phyloP scores from a whole-genome alignment of 164 flowering plant species.

The Euptelea pleiosperma region DNA sequence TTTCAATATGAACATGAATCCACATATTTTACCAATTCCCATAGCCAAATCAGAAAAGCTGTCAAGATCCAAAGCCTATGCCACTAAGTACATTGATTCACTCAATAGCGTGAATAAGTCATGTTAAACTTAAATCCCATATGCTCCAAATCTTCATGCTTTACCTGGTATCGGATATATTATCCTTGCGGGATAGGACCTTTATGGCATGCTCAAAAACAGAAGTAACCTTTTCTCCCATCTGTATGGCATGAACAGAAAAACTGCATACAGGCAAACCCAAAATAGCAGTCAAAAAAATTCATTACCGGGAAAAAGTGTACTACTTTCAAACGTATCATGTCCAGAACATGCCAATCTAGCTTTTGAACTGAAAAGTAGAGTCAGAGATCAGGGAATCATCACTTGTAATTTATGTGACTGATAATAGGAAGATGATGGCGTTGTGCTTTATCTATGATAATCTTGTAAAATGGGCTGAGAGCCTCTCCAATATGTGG shows the following conservation, averaged over 20 bases:
- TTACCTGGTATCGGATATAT: slow-evolving; percentile 59
- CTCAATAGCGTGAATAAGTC: not conserved
- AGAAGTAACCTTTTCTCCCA: slow-evolving; percentile 90
- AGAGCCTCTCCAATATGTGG: slow-evolving; percentile 71
- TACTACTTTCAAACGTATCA: not conserved
- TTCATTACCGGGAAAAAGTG: not conserved
- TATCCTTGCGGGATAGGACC: slow-evolving; percentile 70
- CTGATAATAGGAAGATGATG: slow-evolving; percentile 75
- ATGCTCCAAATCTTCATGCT: not conserved
- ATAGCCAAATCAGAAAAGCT: too few relatives aligned
- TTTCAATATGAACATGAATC: too few relatives aligned
- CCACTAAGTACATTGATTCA: too few relatives aligned
- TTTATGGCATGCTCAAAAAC: slow-evolving; percentile 80
- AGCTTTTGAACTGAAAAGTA: slow-evolving; percentile 1
- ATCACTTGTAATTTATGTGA: slow-evolving; percentile 83
- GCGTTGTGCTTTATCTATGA: slow-evolving; percentile 47
- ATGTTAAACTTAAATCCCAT: not conserved
- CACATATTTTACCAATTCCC: too few relatives aligned
- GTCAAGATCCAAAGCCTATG: too few relatives aligned
- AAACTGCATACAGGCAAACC: slow-evolving; percentile 50
- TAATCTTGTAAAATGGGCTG: slow-evolving; percentile 67
- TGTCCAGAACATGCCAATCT: not conserved
- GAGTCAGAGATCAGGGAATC: slow-evolving; percentile 8
- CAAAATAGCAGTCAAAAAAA: not conserved
- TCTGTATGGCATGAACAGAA: slow-evolving; percentile 91